Percentiles rank a stretch among this genome's conserved stretches.
Evolutionary conservation across 192 early-diverging fungal species (phyloP).

Genomic region (Coemansia aciculifera): DNA sequence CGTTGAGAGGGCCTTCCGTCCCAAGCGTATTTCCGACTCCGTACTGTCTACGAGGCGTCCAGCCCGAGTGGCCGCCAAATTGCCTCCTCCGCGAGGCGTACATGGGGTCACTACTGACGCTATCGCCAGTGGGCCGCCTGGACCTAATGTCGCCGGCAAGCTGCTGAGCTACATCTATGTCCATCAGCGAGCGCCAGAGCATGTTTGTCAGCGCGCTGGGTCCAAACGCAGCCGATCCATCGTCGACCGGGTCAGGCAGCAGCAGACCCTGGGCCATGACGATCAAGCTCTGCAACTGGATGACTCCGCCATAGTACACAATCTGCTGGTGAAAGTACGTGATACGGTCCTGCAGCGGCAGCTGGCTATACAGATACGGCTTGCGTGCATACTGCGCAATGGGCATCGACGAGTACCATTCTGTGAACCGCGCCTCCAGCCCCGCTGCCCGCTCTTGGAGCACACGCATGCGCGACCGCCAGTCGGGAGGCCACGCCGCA

Average conservation of each 20-base stretch:
- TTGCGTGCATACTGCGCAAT: conserved; percentile 37
- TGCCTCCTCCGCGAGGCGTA: conserved; percentile 38
- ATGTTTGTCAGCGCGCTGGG: conserved; percentile 34
- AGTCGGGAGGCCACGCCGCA: conserved; percentile 47
- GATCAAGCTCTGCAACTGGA: conserved; percentile 47
- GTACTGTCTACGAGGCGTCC: conserved; percentile 27
- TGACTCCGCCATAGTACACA: conserved; percentile 47
- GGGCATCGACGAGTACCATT: conserved; percentile 50
- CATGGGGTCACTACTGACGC: neutral
- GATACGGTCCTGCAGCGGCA: conserved; percentile 49
- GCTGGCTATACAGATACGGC: conserved; percentile 43
- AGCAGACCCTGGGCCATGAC: conserved; percentile 41
- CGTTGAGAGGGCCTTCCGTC: conserved; percentile 4
- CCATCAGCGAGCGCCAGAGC: conserved; percentile 42
- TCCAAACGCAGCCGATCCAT: conserved; percentile 21
- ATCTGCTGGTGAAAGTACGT: conserved; percentile 52
- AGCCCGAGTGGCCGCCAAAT: conserved; percentile 23
- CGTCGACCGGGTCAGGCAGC: conserved; percentile 36
- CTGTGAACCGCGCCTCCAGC: conserved; percentile 34
- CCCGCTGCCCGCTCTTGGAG: conserved; percentile 36
- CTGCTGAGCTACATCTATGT: conserved; percentile 14
- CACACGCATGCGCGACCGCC: conserved; percentile 52
- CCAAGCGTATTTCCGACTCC: conserved; percentile 7
- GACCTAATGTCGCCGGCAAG: conserved; percentile 3
- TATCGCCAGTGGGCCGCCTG: conserved; percentile 7